Conservation (phyloP, 2,329 filamentous ascomycete genomes). For the Colletotrichum melonis region DNA sequence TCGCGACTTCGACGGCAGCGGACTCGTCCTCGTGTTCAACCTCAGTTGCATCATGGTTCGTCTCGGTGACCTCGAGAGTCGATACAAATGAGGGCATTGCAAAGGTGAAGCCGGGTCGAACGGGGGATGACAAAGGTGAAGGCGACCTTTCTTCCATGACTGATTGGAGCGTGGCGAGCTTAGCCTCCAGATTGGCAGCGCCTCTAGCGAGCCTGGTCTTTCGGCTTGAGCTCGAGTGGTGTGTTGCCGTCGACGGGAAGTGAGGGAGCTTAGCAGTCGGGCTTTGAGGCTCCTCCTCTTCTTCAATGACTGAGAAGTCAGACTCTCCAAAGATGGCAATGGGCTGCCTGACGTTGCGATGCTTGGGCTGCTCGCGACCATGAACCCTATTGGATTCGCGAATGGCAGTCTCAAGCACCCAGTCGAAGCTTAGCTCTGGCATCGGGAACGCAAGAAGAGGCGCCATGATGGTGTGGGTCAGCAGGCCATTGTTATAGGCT, state of each 20-base stretch:
- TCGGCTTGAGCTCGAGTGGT: slow-evolving; percentile 23
- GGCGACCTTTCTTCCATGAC: neutral
- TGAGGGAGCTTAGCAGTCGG: slow-evolving; percentile 22
- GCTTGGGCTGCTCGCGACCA: neutral
- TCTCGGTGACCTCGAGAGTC: neutral
- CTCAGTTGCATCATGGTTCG: neutral
- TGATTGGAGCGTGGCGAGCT: neutral
- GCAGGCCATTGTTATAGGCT: slow-evolving; percentile 24
- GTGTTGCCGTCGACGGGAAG: slow-evolving; percentile 32
- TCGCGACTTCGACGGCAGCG: neutral
- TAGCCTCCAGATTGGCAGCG: slow-evolving; percentile 2
- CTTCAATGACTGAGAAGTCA: slow-evolving; percentile 25
- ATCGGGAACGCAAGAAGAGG: slow-evolving; percentile 22
- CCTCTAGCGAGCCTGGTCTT: slow-evolving; percentile 16
- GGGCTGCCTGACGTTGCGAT: slow-evolving; percentile 25
- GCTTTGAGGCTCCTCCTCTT: slow-evolving; percentile 32
- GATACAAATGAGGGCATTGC: slow-evolving; percentile 21
- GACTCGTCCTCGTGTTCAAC: neutral
- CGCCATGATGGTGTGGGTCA: slow-evolving; percentile 27
- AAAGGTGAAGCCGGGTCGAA: slow-evolving; percentile 24
- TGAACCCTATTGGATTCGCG: slow-evolving; percentile 19
- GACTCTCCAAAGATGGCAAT: slow-evolving; percentile 28
- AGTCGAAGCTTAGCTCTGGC: slow-evolving; percentile 30
- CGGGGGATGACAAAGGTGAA: slow-evolving; percentile 16
- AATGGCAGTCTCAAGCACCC: slow-evolving; percentile 23